These are phyloP conservation scores for Pochonia chlamydosporia DNA, from an alignment of 2,329 filamentous ascomycete genomes.

Conservation along the genomic window DNA sequence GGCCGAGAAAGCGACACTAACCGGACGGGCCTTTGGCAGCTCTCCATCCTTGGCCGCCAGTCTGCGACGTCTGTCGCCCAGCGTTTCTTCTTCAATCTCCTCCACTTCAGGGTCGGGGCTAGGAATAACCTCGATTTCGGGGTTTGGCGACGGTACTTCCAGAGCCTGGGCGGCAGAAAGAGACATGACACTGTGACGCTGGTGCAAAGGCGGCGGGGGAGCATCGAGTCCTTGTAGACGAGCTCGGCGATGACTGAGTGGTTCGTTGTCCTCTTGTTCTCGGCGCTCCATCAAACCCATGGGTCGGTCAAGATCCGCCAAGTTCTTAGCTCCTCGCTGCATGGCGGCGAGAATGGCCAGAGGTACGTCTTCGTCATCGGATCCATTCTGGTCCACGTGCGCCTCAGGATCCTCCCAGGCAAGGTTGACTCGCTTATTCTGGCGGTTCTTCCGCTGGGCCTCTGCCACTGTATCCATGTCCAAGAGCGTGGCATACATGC, in stretches of 20 bases:
- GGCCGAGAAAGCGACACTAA: conserved; percentile 60
- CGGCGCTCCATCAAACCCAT: conserved; percentile 73
- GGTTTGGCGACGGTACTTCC: not conserved
- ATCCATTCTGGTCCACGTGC: conserved; percentile 36
- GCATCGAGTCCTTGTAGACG: conserved; percentile 62
- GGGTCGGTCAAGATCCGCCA: conserved; percentile 55
- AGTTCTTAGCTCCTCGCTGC: conserved; percentile 44
- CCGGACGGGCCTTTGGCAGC: conserved; percentile 49
- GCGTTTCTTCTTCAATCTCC: conserved; percentile 57
- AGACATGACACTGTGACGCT: conserved; percentile 39
- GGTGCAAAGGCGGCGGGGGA: conserved; percentile 30
- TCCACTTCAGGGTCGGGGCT: conserved; percentile 40
- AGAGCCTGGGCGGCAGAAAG: conserved; percentile 22
- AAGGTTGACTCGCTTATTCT: conserved; percentile 71
- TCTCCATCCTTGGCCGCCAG: conserved; percentile 52
- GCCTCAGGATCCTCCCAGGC: conserved; percentile 76
- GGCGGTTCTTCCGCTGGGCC: conserved; percentile 69
- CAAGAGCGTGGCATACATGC: conserved; percentile 85
- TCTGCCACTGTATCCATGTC: conserved; percentile 88
- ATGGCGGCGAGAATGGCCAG: conserved; percentile 70
- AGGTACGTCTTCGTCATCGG: conserved; percentile 79
- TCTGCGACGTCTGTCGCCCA: conserved; percentile 59
- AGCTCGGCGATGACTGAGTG: conserved; percentile 70
- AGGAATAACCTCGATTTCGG: not conserved
- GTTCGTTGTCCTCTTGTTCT: conserved; percentile 88